Evolutionary conservation across 371 early-diverging fungal species (phyloP), one percentile per base, ranked within the genome.

Genomic region (Mucor ambiguus): DNA sequence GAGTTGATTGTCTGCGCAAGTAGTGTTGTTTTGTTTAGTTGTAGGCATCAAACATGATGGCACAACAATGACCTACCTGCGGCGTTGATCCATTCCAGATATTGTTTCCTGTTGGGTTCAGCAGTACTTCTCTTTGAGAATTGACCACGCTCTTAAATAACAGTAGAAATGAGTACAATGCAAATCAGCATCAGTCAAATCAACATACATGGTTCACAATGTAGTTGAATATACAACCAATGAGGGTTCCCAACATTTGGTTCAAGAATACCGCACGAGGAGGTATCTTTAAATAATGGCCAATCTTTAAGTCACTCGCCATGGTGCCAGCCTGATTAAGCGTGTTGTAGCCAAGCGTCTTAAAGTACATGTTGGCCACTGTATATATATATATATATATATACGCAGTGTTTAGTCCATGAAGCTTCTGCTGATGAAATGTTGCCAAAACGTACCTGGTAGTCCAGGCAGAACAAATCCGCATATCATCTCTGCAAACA

Each of bases 251-350:
- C 52, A 85, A 66, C 46, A 91, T 73, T 69, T 91, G 91, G 10
- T 81, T 81, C 10, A 79, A 65, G 65, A 90, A 91, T 63, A 88
- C 70, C 30, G 76, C 61, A 12, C 87, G 78, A 5, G 91, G 91
- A 33, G 91, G 91, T 2, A 91, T 85, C 74, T 92, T 92, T 76
- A 92, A 85, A 70, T 92, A 92, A 41, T 90, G 87, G 18, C 90
- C 91, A 35, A 91, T 79, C 60, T 91, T 91, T 35, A 89, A 83
- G 73, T 90, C 90, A n/a, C 67, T 69, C 0, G 84, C 82, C 73
- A 87, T 78, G 20, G 63, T n/a, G 37, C 85, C 78, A 4, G 87
- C 84, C 70, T 87, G 85, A 18, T 58, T 70, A 67, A 88, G 64
- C 5, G 88, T 83, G 56, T 82, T 84, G 64, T 75, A 82, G 4